Conservation (phyloP, 1,139 yeast species). For the Meyerozyma athensensis region DNA sequence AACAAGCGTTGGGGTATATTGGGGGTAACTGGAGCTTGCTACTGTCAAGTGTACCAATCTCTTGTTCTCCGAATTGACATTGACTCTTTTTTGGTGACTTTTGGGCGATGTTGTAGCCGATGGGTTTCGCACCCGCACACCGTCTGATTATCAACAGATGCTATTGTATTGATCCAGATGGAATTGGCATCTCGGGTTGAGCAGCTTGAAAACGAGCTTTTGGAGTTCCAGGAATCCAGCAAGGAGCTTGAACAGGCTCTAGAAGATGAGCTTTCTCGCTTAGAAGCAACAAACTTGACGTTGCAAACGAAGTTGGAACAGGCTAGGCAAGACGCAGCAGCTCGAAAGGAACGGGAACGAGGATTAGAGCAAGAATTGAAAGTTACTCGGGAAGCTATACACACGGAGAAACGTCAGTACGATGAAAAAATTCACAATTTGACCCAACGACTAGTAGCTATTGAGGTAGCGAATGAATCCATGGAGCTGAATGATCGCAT, state of each 20-base stretch:
- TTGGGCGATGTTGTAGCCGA: background rate
- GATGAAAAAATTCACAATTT: slow-evolving; percentile 20
- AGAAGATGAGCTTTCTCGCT: slow-evolving; percentile 13
- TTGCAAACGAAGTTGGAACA: slow-evolving; percentile 9
- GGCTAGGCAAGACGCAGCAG: slow-evolving; percentile 5
- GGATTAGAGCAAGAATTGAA: slow-evolving; percentile 6
- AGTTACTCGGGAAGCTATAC: slow-evolving; percentile 10
- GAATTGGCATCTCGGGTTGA: slow-evolving; percentile 9
- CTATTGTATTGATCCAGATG: background rate
- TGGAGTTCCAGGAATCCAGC: slow-evolving; percentile 15
- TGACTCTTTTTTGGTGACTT: background rate
- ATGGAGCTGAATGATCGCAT: slow-evolving; percentile 13
- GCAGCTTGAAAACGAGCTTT: slow-evolving; percentile 12
- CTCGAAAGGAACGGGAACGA: slow-evolving; percentile 8
- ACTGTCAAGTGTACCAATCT: too few relatives aligned
- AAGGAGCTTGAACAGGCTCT: slow-evolving; percentile 16
- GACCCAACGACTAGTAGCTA: slow-evolving; percentile 31
- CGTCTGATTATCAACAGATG: too few relatives aligned
- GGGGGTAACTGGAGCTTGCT: too few relatives aligned
- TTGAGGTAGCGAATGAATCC: slow-evolving; percentile 39
- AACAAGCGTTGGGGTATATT: too few relatives aligned
- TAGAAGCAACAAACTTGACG: slow-evolving; percentile 4
- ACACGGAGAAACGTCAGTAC: slow-evolving; percentile 14
- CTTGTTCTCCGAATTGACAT: too few relatives aligned
- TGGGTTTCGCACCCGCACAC: slow-evolving; percentile 1